These are phyloP conservation scores for Coix lacrymajobi DNA, from an alignment of 176 grass and related monocot species.

Conservation along the genomic window DNA sequence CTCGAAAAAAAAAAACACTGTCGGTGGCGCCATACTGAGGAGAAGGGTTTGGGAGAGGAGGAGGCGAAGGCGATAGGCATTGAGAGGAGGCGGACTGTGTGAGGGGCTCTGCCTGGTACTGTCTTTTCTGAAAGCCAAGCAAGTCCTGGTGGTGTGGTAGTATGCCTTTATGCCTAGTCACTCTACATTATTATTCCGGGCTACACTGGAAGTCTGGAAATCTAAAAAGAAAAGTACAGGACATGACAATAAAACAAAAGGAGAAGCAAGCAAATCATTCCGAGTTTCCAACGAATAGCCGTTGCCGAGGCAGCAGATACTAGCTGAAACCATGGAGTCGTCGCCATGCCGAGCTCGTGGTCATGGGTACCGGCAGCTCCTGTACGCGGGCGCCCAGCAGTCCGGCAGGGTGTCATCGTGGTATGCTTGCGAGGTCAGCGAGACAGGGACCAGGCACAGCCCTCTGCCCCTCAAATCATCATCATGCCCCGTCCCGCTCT, in stretches of 20 bases:
- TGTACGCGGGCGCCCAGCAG: conserved; percentile 51
- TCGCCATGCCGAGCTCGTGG: conserved; percentile 18
- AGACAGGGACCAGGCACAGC: conserved; percentile 66
- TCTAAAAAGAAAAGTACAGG: background rate
- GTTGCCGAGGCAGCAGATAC: background rate
- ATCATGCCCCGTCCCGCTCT: conserved; percentile 28
- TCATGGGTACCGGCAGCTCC: conserved; percentile 40
- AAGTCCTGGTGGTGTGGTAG: background rate
- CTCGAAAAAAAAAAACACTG: no score
- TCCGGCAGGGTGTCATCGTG: conserved; percentile 43
- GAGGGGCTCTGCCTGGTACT: no score
- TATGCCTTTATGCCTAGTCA: background rate
- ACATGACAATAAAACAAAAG: background rate
- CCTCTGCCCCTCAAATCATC: conserved; percentile 57
- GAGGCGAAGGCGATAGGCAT: no score
- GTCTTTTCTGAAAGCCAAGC: background rate
- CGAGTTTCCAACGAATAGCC: background rate
- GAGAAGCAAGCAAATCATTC: background rate
- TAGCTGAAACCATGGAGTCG: background rate
- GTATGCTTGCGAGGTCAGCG: conserved; percentile 40
- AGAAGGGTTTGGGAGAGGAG: no score
- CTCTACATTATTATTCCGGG: background rate
- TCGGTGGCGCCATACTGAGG: no score
- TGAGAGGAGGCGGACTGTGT: no score
- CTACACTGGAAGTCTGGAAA: background rate